Evolutionary conservation across 768 basidiomycete species (phyloP).

Genomic region (Lactifluus piperatus): DNA sequence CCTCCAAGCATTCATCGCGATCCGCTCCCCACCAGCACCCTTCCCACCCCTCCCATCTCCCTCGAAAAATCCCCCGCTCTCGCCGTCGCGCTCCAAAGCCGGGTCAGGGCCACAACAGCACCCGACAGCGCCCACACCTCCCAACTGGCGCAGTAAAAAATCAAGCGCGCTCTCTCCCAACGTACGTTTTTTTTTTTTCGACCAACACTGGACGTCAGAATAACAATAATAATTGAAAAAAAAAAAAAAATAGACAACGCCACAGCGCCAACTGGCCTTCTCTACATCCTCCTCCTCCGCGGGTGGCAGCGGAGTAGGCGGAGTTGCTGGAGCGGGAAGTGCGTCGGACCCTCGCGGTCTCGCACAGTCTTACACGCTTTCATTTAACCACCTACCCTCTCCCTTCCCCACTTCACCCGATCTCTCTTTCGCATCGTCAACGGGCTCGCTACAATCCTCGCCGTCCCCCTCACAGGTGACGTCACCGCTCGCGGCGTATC

Average conservation of each 20-base stretch:
- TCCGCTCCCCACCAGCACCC: slow-evolving; percentile 12
- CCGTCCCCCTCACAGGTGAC: slow-evolving; percentile 10
- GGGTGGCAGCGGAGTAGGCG: not conserved
- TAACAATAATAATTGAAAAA: no score
- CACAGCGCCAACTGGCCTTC: slow-evolving; percentile 20
- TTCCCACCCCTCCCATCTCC: slow-evolving; percentile 15
- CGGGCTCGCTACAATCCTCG: slow-evolving; percentile 16
- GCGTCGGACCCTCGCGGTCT: slow-evolving; percentile 19
- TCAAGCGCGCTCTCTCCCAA: slow-evolving; percentile 12
- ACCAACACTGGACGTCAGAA: no score
- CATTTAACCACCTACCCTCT: slow-evolving; percentile 1
- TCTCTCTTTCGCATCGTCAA: slow-evolving; percentile 11
- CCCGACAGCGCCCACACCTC: not conserved
- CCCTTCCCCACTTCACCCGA: slow-evolving; percentile 5
- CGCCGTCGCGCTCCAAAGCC: not conserved
- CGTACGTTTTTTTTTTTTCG: no score
- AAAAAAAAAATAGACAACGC: slow-evolving; percentile 9
- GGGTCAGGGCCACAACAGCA: not conserved
- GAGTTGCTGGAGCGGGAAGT: not conserved
- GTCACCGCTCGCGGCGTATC: slow-evolving; percentile 18
- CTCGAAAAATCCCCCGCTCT: not conserved
- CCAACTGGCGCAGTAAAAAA: slow-evolving; percentile 8
- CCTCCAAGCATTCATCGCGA: slow-evolving; percentile 9
- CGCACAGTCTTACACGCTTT: slow-evolving; percentile 16
- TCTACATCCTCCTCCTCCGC: slow-evolving; percentile 1